Evolutionary conservation across 345 rosid genomes (phyloP), one percentile per base, ranked within the genome.

Genomic region (Populus nigra): DNA sequence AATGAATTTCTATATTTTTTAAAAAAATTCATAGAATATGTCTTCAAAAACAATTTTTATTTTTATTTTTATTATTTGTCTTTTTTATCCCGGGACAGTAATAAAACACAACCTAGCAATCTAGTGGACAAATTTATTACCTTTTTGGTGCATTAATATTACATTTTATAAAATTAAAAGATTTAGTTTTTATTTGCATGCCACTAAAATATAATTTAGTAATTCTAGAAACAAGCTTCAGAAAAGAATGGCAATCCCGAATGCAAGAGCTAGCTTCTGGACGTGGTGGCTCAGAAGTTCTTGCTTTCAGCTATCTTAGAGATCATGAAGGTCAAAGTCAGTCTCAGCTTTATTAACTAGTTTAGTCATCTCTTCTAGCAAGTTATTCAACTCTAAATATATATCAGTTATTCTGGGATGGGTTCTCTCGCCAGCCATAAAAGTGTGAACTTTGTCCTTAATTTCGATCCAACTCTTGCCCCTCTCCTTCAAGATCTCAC

Each of bases 391-490:
- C 77, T 73, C 84, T 59, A 61, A 4, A 81, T 85, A 87, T 74
- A 93, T 84, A 74, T 92, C 93, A 27, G 35, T 76, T 72, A 87
- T 89, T 86, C 88, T 87, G 1, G 87, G 87, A 83, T 93, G 95
- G 69, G 75, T 70, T 47, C 79, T 85, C 29, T 92, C 97, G 69
- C 90, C 91, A 36, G 77, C 91, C 68, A 85, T 88, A 78, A 96
- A 93, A 38, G 47, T 78, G 63, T 93, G 93, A 68, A 92, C 92
- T 79, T 81, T 81, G 78, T 88, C 89, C 73, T 89, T 89, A 1
- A 91, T 84, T 49, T 92, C 92, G 75, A 92, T 88, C 98, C 98
- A 93, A 71, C 98, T 94, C 86, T 78, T 84, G 36, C 98, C 91
- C 80, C 77, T 90, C 69, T 88, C 95, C 61, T 91, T 96, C 82